Conservation (phyloP, 192 early-diverging fungal species). For the Coemansia pectinata region DNA sequence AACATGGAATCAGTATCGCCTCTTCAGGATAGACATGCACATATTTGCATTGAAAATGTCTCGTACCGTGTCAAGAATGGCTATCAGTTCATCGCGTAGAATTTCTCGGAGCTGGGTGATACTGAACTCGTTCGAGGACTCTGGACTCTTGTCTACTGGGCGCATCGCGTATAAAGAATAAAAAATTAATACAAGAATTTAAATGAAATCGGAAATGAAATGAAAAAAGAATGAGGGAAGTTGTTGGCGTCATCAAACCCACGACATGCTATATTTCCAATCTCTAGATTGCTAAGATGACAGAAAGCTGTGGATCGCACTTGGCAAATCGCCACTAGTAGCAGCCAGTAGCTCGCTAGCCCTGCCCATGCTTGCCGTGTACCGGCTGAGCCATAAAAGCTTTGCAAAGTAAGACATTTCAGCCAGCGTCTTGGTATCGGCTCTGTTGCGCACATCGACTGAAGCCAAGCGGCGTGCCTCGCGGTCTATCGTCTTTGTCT, state of each 20-base stretch:
- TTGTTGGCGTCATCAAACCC: background rate
- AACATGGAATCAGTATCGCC: background rate
- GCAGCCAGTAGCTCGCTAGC: slow-evolving; percentile 30
- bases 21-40: background rate
- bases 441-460: slow-evolving; percentile 56
- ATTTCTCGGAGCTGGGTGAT: slow-evolving; percentile 39
- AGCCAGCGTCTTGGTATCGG: slow-evolving; percentile 42
- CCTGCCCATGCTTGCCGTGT: slow-evolving; percentile 15
- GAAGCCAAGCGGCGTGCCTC: slow-evolving; percentile 47
- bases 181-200: background rate
- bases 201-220: too few relatives aligned
- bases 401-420: slow-evolving; percentile 41
- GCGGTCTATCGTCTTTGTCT: slow-evolving; percentile 63
- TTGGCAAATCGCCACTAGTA: slow-evolving; percentile 21
- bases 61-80: slow-evolving; percentile 48
- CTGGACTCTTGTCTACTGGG: background rate
- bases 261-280: too few relatives aligned
- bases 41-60: background rate
- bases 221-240: background rate
- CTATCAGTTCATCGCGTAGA: slow-evolving; percentile 49
- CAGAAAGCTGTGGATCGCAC: slow-evolving; percentile 17
- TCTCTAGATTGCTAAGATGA: background rate
- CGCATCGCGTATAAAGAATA: background rate
- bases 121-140: slow-evolving; percentile 17
- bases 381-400: slow-evolving; percentile 37